These are phyloP conservation scores for Pythium aphanidermatum DNA, from an alignment of 352 stramenopile genomes.

Conservation along the genomic window DNA sequence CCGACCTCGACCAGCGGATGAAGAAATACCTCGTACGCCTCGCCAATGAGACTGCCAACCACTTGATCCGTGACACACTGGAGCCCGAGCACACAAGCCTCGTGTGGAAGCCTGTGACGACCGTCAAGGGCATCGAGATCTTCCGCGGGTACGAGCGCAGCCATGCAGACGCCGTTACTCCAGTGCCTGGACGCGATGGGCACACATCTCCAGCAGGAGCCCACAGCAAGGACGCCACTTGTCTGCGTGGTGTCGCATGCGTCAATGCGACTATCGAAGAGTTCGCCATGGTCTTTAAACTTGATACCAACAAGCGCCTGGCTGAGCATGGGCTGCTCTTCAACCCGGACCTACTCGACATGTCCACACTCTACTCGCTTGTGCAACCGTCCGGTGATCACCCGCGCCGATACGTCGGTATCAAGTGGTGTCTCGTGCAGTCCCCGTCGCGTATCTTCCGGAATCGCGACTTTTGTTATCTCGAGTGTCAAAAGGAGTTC, in stretches of 20 bases:
- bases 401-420: conserved; percentile 65
- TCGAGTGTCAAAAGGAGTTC: conserved; percentile 85
- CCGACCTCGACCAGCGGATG: conserved; percentile 62
- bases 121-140: conserved; percentile 50
- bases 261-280: conserved; percentile 81
- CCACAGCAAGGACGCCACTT: conserved; percentile 39
- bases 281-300: conserved; percentile 78
- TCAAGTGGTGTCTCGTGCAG: conserved; percentile 80
- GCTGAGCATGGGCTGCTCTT: conserved; percentile 72
- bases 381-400: conserved; percentile 64
- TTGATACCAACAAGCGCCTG: conserved; percentile 54
- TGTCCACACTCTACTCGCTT: conserved; percentile 66
- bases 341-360: conserved; percentile 68
- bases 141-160: conserved; percentile 37
- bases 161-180: conserved; percentile 7
- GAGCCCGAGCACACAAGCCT: conserved; percentile 35
- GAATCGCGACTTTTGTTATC: conserved; percentile 78
- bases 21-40: conserved; percentile 73
- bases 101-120: conserved; percentile 48
- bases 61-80: conserved; percentile 67
- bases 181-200: background rate
- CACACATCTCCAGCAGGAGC: background rate
- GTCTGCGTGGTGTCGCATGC: conserved; percentile 55
- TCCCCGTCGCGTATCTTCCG: conserved; percentile 65
- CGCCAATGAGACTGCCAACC: conserved; percentile 77